Evolutionary conservation across 2,329 filamentous ascomycete genomes (phyloP).

Genomic region (Alternaria brassicae): DNA sequence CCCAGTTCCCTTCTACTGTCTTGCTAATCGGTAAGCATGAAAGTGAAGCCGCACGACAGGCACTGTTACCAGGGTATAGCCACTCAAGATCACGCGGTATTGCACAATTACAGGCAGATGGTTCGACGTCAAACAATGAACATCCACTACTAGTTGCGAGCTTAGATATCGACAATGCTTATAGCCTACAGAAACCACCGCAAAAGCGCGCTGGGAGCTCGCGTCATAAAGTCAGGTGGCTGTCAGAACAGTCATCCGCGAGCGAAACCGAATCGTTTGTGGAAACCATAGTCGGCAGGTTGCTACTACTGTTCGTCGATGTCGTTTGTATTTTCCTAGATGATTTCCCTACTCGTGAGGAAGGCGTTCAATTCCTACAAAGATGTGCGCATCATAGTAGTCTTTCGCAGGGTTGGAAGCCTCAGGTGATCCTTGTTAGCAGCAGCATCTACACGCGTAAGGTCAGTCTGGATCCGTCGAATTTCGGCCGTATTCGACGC

Average conservation of each 20-base stretch:
- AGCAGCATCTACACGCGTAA: constrained; percentile 4
- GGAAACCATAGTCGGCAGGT: constrained; percentile 11
- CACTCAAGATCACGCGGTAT: constrained; percentile 6
- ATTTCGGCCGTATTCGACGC: constrained; percentile 1
- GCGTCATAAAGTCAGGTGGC: constrained; percentile 13
- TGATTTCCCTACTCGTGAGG: constrained; percentile 14
- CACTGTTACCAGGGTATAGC: constrained; percentile 4
- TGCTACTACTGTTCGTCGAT: constrained; percentile 19
- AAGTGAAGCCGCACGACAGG: background rate
- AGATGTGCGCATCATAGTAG: constrained; percentile 3
- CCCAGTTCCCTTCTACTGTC: constrained; percentile 16
- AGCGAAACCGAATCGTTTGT: constrained; percentile 1
- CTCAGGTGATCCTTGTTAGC: constrained; percentile 15
- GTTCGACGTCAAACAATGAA: constrained; percentile 2
- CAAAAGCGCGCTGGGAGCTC: background rate
- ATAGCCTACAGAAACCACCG: background rate
- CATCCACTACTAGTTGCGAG: constrained; percentile 16
- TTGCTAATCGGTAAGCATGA: constrained; percentile 11
- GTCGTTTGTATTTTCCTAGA: constrained; percentile 25
- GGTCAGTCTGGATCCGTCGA: background rate
- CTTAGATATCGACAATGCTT: constrained; percentile 10
- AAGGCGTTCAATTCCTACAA: constrained; percentile 11
- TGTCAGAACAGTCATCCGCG: background rate
- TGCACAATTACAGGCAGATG: constrained; percentile 5
- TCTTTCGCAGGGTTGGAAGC: constrained; percentile 2